These are phyloP conservation scores for Aristolochia californica DNA, from an alignment of 164 flowering plant species.

Conservation along the genomic window DNA sequence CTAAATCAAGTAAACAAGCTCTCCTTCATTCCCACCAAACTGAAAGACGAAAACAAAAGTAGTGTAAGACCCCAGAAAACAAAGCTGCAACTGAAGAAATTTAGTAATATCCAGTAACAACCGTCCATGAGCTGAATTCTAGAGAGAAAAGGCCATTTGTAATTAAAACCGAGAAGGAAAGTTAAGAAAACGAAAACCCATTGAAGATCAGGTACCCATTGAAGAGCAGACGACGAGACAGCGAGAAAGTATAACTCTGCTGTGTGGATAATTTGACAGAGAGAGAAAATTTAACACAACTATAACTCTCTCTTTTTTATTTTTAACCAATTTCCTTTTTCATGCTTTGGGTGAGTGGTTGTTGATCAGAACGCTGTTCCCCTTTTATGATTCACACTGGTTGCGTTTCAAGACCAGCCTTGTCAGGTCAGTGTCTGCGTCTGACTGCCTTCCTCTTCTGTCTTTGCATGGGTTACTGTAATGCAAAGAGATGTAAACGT, in stretches of 20 bases:
- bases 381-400: neutral
- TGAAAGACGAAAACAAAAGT: conserved; percentile 13
- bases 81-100: neutral
- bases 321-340: neutral
- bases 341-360: neutral
- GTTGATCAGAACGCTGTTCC: neutral
- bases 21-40: conserved; percentile 14
- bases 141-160: too few species aligned
- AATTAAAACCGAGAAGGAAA: neutral
- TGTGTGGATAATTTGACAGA: conserved; percentile 3
- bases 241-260: neutral
- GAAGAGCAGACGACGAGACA: conserved; percentile 16
- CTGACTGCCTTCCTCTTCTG: too few species aligned
- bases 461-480: neutral
- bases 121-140: conserved; percentile 5
- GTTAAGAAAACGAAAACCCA: neutral
- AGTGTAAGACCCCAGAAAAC: neutral
- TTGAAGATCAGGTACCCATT: neutral
- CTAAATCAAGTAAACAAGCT: too few species aligned
- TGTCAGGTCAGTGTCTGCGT: neutral
- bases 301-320: too few species aligned
- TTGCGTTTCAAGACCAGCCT: neutral
- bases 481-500: neutral
- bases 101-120: neutral
- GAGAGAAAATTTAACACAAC: neutral